phyloP scores from a whole-genome alignment of 768 basidiomycete species.

The Gautieria morchelliformis region DNA sequence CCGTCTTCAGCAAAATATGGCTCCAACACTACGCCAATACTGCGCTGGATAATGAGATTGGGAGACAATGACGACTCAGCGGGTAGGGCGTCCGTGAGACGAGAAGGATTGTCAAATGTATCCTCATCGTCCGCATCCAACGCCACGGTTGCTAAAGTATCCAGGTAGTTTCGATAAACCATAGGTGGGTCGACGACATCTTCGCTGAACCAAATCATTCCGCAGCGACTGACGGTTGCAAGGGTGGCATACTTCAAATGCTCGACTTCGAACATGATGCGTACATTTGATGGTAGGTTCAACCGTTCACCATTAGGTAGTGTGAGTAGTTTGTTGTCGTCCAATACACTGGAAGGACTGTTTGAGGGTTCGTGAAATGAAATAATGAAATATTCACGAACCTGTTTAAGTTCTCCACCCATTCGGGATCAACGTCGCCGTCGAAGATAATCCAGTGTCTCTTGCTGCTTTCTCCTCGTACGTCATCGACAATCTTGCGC shows the following conservation, averaged over 20 bases:
- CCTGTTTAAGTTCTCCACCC: conserved; percentile 99
- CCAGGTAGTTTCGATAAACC: conserved; percentile 86
- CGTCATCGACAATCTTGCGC: conserved; percentile 96
- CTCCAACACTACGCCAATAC: conserved; percentile 64
- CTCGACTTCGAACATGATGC: conserved; percentile 99
- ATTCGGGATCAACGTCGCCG: conserved; percentile 98
- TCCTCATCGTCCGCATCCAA: conserved; percentile 91
- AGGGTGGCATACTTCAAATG: conserved; percentile 94
- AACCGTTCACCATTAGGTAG: conserved; percentile 97
- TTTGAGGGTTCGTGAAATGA: conserved; percentile 1
- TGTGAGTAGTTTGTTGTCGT: conserved; percentile 96
- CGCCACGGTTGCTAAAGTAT: conserved; percentile 60
- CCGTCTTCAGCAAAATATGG: conserved; percentile 78
- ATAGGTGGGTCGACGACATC: conserved; percentile 86
- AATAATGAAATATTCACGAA: conserved; percentile 23
- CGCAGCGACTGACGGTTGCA: conserved; percentile 98
- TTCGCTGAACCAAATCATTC: conserved; percentile 99
- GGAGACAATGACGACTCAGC: conserved; percentile 34
- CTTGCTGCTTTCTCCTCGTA: conserved; percentile 93
- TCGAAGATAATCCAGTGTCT: conserved; percentile 99
- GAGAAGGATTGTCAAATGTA: conserved; percentile 46
- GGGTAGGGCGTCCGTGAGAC: conserved; percentile 38
- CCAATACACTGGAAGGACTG: conserved; percentile 64
- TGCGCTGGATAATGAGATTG: conserved; percentile 66
- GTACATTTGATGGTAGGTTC: conserved; percentile 91